Evolutionary conservation across 2,329 filamentous ascomycete genomes (phyloP).

Genomic region (Endoconidiophora laricicola): DNA sequence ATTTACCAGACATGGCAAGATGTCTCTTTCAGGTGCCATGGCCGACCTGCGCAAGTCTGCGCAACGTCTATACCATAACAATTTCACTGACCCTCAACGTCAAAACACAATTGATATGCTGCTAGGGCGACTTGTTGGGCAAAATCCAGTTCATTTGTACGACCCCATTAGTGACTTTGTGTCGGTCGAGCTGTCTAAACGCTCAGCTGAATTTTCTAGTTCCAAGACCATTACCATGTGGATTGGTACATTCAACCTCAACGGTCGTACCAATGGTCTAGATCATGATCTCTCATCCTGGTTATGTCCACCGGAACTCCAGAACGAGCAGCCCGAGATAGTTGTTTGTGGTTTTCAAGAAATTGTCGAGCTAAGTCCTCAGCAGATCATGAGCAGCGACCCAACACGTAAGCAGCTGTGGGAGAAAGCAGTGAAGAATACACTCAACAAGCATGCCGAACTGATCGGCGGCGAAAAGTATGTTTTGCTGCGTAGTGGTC

Average conservation of each 20-base stretch:
- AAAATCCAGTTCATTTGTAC: slow-evolving; percentile 68
- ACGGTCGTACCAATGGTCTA: slow-evolving; percentile 66
- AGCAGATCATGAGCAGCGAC: slow-evolving; percentile 98
- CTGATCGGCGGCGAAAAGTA: slow-evolving; percentile 57
- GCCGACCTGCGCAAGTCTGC: slow-evolving; percentile 94
- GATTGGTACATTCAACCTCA: slow-evolving; percentile 88
- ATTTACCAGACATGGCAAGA: slow-evolving; percentile 86
- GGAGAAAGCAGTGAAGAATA: slow-evolving; percentile 66
- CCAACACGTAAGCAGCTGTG: slow-evolving; percentile 69
- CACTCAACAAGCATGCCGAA: slow-evolving; percentile 56
- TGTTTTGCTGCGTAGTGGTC: slow-evolving; percentile 76
- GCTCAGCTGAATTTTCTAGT: slow-evolving; percentile 57
- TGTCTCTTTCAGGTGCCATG: slow-evolving; percentile 82
- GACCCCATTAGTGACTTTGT: slow-evolving; percentile 93
- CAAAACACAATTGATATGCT: slow-evolving; percentile 93
- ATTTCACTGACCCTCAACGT: slow-evolving; percentile 81
- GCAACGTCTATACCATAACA: slow-evolving; percentile 90
- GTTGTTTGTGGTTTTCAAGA: slow-evolving; percentile 91
- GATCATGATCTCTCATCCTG: slow-evolving; percentile 68
- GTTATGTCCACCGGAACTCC: slow-evolving; percentile 50
- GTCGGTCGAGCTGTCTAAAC: slow-evolving; percentile 52
- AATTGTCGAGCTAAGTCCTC: slow-evolving; percentile 92
- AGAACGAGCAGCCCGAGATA: slow-evolving; percentile 58
- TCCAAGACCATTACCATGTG: slow-evolving; percentile 56
- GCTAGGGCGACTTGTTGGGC: slow-evolving; percentile 68